Conservation (phyloP, 2,329 filamentous ascomycete genomes). For the Fusarium sp. region DNA sequence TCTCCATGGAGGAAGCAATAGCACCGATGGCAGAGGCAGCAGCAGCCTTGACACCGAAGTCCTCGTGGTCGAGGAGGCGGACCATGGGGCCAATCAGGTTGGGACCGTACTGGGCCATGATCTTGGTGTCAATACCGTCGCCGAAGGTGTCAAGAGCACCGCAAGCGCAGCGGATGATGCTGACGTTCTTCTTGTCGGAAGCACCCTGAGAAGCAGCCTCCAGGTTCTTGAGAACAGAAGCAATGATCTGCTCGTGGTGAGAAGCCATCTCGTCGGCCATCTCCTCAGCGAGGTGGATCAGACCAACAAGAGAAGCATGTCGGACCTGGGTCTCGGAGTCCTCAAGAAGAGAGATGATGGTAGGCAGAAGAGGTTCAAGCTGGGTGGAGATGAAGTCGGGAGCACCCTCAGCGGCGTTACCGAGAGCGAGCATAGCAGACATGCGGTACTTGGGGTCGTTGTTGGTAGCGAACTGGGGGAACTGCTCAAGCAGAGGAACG, state of each 20-base stretch:
- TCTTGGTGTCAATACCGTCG: conserved; percentile 83
- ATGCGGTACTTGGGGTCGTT: conserved; percentile 84
- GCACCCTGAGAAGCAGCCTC: conserved; percentile 81
- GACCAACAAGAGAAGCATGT: conserved; percentile 87
- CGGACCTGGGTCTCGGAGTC: conserved; percentile 89
- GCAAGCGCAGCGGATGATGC: conserved; percentile 91
- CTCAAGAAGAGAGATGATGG: conserved; percentile 85
- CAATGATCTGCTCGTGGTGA: conserved; percentile 88
- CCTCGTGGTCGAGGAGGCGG: conserved; percentile 84
- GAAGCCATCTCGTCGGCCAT: conserved; percentile 90
- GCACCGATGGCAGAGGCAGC: conserved; percentile 92
- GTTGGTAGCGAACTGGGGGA: conserved; percentile 84
- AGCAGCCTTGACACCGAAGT: conserved; percentile 90
- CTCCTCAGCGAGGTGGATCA: conserved; percentile 93
- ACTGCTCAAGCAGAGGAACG: conserved; percentile 89
- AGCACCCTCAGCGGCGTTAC: conserved; percentile 95
- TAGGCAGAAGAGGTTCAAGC: conserved; percentile 86
- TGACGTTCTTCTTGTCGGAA: conserved; percentile 80
- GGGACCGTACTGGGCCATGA: conserved; percentile 85
- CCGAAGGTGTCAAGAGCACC: conserved; percentile 93
- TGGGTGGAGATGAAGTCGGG: conserved; percentile 98
- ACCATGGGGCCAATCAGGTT: conserved; percentile 89
- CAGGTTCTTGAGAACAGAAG: conserved; percentile 88
- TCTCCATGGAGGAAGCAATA: conserved; percentile 87
- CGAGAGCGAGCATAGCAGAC: conserved; percentile 91